Evolutionary conservation across 2,329 filamentous ascomycete species (phyloP).

Genomic region (Phialocephala subalpina): DNA sequence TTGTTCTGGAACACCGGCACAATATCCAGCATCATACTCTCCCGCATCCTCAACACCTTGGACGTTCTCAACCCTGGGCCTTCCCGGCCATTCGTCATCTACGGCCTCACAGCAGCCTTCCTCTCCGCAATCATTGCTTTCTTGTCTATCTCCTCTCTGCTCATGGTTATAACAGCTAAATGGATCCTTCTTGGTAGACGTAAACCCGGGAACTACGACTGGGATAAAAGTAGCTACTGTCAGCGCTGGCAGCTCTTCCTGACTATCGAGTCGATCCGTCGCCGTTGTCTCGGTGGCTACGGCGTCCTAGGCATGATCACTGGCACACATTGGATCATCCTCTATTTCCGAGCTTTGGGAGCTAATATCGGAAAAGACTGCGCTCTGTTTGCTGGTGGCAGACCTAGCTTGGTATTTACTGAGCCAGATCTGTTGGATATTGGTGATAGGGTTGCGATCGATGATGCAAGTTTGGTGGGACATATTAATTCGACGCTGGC

Average conservation of each 20-base stretch:
- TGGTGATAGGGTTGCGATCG: slow-evolving; percentile 60
- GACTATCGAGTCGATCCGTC: no score
- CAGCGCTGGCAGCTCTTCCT: no score
- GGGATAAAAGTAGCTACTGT: no score
- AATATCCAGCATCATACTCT: slow-evolving; percentile 55
- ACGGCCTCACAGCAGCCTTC: no score
- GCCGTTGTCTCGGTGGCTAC: no score
- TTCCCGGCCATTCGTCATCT: no score
- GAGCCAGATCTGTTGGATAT: slow-evolving; percentile 63
- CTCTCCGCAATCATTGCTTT: no score
- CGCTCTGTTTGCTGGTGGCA: slow-evolving; percentile 61
- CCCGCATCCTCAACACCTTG: slow-evolving; percentile 42
- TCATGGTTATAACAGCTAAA: no score
- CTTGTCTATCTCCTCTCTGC: no score
- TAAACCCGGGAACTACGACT: no score
- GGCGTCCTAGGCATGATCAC: slow-evolving; percentile 61
- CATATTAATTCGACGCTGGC: slow-evolving; percentile 66
- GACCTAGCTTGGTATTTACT: slow-evolving; percentile 61
- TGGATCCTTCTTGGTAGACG: no score
- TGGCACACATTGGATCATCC: slow-evolving; percentile 58
- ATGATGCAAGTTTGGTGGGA: slow-evolving; percentile 62
- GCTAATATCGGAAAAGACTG: slow-evolving; percentile 62
- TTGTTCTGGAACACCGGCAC: slow-evolving; percentile 60
- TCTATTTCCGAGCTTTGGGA: slow-evolving; percentile 62
- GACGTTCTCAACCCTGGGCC: slow-evolving; percentile 39